These are phyloP conservation scores for Podila clonocystis DNA, from an alignment of 192 early-diverging fungal genomes.

Conservation along the genomic window DNA sequence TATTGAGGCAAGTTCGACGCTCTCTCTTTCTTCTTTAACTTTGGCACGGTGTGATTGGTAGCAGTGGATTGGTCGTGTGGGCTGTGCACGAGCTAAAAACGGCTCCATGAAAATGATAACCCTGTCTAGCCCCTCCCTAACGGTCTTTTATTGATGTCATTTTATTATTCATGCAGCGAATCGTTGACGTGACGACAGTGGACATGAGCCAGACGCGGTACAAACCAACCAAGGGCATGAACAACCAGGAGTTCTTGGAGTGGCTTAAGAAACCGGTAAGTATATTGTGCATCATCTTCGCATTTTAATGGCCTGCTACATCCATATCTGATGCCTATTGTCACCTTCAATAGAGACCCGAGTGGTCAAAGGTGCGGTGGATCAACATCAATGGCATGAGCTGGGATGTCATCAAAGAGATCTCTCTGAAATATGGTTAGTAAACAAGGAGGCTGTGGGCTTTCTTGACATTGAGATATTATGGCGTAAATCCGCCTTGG, in stretches of 20 bases:
- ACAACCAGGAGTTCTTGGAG: constrained; percentile 28
- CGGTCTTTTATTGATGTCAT: background rate
- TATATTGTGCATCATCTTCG: too few relatives aligned
- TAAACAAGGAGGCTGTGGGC: background rate
- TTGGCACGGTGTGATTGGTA: background rate
- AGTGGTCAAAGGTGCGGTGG: constrained; percentile 58
- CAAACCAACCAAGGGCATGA: constrained; percentile 14
- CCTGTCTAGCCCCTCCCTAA: background rate
- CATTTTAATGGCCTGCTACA: background rate
- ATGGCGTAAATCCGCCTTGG: too few relatives aligned
- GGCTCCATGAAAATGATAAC: too few relatives aligned
- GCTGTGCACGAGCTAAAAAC: too few relatives aligned
- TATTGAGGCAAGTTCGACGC: constrained; percentile 20
- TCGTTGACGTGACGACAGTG: constrained; percentile 31
- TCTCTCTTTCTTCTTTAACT: background rate
- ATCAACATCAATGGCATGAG: constrained; percentile 62
- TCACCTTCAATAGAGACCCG: constrained; percentile 29
- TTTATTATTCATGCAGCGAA: constrained; percentile 2
- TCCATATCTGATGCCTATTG: background rate
- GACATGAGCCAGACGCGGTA: constrained; percentile 26
- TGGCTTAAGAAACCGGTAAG: constrained; percentile 44
- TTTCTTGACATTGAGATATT: too few relatives aligned
- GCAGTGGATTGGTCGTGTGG: too few relatives aligned
- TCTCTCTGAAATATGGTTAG: constrained; percentile 51
- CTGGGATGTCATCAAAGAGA: constrained; percentile 55